phyloP scores from a whole-genome alignment of 305 asterid species.

The Fraxinus sp. region DNA sequence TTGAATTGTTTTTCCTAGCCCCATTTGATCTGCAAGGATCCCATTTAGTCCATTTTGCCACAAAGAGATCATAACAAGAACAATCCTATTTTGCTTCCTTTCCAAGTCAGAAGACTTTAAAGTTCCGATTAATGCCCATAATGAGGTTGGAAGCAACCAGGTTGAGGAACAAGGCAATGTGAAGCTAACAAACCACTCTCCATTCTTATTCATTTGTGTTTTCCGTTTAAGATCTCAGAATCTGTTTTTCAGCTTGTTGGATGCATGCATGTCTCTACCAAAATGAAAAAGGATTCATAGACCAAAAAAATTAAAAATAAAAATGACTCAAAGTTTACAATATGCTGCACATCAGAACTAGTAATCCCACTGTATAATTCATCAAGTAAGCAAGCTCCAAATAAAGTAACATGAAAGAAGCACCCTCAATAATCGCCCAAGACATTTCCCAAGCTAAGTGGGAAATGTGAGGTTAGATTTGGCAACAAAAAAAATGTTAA shows the following conservation, averaged over 20 bases:
- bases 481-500: neutral
- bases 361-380: neutral
- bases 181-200: neutral
- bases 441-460: neutral
- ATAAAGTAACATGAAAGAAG: neutral
- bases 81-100: neutral
- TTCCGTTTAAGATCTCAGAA: neutral
- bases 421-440: neutral
- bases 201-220: neutral
- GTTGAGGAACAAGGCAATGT: neutral
- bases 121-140: constrained; percentile 2
- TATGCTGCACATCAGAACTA: neutral
- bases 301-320: neutral
- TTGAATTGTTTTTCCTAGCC: constrained; percentile 97
- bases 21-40: constrained; percentile 99
- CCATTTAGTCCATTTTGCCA: constrained; percentile 99
- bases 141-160: neutral
- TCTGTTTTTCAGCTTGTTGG: constrained; percentile 11
- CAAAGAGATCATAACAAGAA: constrained; percentile 44
- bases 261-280: neutral
- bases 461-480: neutral
- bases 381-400: neutral
- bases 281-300: neutral
- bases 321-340: neutral
- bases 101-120: neutral